These are phyloP conservation scores for Ilyonectria robusta DNA, from an alignment of 2,329 filamentous ascomycete species.

Conservation along the genomic window DNA sequence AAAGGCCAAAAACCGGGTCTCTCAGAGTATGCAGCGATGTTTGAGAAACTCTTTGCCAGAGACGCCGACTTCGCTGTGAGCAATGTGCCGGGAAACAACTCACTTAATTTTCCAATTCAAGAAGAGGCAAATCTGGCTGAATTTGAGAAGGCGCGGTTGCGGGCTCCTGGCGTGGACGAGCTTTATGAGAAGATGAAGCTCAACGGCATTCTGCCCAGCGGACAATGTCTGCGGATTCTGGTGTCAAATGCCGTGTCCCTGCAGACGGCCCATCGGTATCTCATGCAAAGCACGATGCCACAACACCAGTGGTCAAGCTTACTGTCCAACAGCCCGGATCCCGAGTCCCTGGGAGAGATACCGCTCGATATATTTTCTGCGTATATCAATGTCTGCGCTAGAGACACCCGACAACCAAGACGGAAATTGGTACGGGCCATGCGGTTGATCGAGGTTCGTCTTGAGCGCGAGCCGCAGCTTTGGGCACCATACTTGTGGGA, in stretches of 20 bases:
- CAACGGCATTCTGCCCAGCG: conserved; percentile 63
- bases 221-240: conserved; percentile 68
- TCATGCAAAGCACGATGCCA: conserved; percentile 59
- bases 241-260: conserved; percentile 66
- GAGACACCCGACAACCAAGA: conserved; percentile 38
- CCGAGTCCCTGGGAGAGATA: conserved; percentile 42
- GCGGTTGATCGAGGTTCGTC: conserved; percentile 46
- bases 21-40: conserved; percentile 72
- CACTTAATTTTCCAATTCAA: conserved; percentile 60
- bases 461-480: conserved; percentile 40
- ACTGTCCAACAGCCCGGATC: conserved; percentile 42
- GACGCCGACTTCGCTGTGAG: conserved; percentile 45
- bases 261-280: conserved; percentile 63
- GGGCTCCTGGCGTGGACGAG: conserved; percentile 70
- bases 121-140: conserved; percentile 68
- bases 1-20: conserved; percentile 53
- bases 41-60: conserved; percentile 65
- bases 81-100: conserved; percentile 71
- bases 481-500: conserved; percentile 53
- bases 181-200: conserved; percentile 73
- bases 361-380: conserved; percentile 60
- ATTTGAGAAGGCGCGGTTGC: conserved; percentile 74
- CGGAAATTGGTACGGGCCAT: conserved; percentile 52
- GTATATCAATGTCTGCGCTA: conserved; percentile 59
- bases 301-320: conserved; percentile 36